Evolutionary conservation across 129 eudicot species (phyloP), one percentile per base, ranked within the genome.

Genomic region (Lonicera japonica): DNA sequence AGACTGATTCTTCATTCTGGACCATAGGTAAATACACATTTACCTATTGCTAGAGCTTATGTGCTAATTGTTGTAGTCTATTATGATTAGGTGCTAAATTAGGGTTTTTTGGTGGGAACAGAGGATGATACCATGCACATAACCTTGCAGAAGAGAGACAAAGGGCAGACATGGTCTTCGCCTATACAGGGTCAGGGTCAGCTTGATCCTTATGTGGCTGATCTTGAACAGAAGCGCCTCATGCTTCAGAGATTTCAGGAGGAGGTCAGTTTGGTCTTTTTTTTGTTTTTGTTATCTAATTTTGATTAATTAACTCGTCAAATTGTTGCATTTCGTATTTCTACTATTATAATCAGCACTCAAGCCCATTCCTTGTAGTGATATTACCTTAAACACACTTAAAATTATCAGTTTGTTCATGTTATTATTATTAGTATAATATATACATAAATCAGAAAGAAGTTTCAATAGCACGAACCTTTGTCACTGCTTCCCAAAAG

Each of bases 231-330:
- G 82, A 92, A 88, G 74, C 91, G 92, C 61, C 90, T 92, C 78
- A 92, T 92, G 99, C 92, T 92, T 73, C 86, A 92, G 79, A 77
- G 96, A 75, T 92, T 92, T 79, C 99, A 92, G 58, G 96, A 87
- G 59, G 99, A 88, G 96, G 91, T 80, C 25, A 70, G 65, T 20
- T 14, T 22, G 55, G 13, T 43, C 50, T 8, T 43, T 43, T 10
- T 10, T 43, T 2, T n/a, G n/a, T n/a, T 43, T 43, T 43, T 43
- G 16, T 14, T 43, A 2, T 43, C 16, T 43, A 14, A 43, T 10
- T 43, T n/a, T 43, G 13, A 1, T 43, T 43, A 43, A 1, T 43
- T 2, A 43, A 43, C 8, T 43, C 14, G 8, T 34, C 7, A 5
- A 13, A 16, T 58, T 56, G 14, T 5, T 34, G 24, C 63, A 13